Evolutionary conservation across 2,329 filamentous ascomycete genomes (phyloP).

Genomic region (Neopestalotiopsis rosae): DNA sequence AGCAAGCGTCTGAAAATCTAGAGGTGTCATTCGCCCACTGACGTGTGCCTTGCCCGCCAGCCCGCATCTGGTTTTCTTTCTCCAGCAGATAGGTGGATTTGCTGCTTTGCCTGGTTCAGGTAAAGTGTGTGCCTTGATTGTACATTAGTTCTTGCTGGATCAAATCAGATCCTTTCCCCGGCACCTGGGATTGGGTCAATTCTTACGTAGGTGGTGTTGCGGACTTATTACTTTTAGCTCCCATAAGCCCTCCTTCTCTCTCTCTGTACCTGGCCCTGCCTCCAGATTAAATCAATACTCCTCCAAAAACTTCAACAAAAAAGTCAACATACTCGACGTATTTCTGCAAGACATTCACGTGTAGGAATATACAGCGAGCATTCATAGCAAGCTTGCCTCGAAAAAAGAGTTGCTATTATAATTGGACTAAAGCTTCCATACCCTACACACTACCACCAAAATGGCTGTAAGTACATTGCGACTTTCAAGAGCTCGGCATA

Average conservation of each 20-base stretch:
- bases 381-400: neutral
- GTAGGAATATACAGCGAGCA: neutral
- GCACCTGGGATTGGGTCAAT: neutral
- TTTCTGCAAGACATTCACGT: neutral
- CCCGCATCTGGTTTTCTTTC: neutral
- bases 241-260: neutral
- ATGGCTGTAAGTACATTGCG: conserved; percentile 1
- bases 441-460: neutral
- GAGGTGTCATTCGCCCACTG: conserved; percentile 12
- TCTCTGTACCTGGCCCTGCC: neutral
- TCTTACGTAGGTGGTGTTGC: neutral
- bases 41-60: neutral
- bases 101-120: conserved; percentile 1
- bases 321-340: neutral
- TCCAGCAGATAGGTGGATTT: conserved; percentile 2
- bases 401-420: neutral
- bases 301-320: neutral
- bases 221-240: neutral
- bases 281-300: neutral
- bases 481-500: neutral
- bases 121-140: neutral
- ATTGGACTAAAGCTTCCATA: neutral
- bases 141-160: neutral
- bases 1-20: conserved; percentile 6
- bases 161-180: neutral